Percentiles rank a stretch among this genome's conserved stretches.
These are phyloP conservation scores for Ascochyta lentis DNA, from an alignment of 2,329 filamentous ascomycete species.

Conservation along the genomic window DNA sequence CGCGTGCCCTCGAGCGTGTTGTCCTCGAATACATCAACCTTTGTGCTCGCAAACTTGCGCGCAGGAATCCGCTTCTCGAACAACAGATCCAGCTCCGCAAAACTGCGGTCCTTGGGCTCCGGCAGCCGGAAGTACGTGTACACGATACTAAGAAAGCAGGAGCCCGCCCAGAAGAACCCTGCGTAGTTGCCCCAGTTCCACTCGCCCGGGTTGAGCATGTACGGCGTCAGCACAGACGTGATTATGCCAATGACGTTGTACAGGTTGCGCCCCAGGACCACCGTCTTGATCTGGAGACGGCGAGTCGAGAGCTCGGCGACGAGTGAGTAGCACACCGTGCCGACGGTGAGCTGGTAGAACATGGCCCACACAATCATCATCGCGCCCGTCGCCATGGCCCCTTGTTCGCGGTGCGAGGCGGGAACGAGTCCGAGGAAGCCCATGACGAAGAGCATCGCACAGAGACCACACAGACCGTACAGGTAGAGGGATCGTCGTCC, in stretches of 20 bases:
- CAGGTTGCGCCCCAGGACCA: conserved; percentile 81
- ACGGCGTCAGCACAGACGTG: conserved; percentile 81
- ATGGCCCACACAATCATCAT: conserved; percentile 68
- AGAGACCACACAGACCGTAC: conserved; percentile 73
- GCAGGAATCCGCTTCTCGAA: conserved; percentile 78
- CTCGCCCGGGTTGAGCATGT: conserved; percentile 86
- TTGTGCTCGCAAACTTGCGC: conserved; percentile 70
- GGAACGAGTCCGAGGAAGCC: conserved; percentile 83
- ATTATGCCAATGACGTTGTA: conserved; percentile 82
- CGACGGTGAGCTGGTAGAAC: conserved; percentile 84
- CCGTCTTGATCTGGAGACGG: conserved; percentile 87
- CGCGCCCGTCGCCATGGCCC: conserved; percentile 78
- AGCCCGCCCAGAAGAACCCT: conserved; percentile 86
- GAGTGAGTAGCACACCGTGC: conserved; percentile 87
- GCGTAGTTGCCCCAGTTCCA: conserved; percentile 91
- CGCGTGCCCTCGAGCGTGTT: conserved; percentile 34
- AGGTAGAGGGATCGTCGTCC: conserved; percentile 80
- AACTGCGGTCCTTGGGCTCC: conserved; percentile 79
- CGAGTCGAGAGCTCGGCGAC: conserved; percentile 84
- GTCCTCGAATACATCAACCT: conserved; percentile 61
- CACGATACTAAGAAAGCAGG: conserved; percentile 80
- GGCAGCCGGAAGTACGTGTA: conserved; percentile 84
- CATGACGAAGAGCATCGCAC: conserved; percentile 78
- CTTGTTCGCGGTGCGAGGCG: conserved; percentile 62
- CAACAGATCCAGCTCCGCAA: conserved; percentile 83